These are phyloP conservation scores for Podaxis carcinomalis DNA, from an alignment of 768 basidiomycete genomes.

Conservation along the genomic window DNA sequence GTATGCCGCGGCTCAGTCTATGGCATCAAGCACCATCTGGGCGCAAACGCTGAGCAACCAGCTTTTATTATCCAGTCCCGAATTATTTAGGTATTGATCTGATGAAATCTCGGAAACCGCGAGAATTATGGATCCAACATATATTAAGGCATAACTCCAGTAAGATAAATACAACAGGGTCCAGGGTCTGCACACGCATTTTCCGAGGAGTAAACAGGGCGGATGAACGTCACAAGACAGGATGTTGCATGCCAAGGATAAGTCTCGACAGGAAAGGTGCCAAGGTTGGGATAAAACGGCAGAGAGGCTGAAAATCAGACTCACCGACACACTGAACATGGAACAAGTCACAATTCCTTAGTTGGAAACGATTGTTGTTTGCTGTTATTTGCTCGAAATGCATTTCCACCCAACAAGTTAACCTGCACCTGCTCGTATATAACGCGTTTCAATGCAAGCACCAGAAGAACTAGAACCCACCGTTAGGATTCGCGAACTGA, in stretches of 20 bases:
- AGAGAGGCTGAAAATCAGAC: not conserved
- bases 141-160: not conserved
- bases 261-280: not conserved
- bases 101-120: not conserved
- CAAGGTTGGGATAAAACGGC: not conserved
- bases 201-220: not conserved
- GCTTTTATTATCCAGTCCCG: too few species aligned
- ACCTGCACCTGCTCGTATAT: not conserved
- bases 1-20: too few species aligned
- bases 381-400: not conserved
- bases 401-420: not conserved
- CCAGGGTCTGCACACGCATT: not conserved
- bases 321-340: not conserved
- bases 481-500: slow-evolving; percentile 80
- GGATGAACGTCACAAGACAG: not conserved
- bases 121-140: not conserved
- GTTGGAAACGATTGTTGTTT: not conserved
- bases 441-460: slow-evolving; percentile 28
- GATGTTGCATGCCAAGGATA: not conserved
- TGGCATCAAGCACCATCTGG: not conserved
- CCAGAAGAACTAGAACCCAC: slow-evolving; percentile 55
- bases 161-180: not conserved
- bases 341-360: not conserved
- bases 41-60: not conserved
- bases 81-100: not conserved